A percentile compares a stretch with the other conserved stretches of the same genome.
phyloP scores from a whole-genome alignment of 2,329 filamentous ascomycete species.

The Diaporthe ilicicola region DNA sequence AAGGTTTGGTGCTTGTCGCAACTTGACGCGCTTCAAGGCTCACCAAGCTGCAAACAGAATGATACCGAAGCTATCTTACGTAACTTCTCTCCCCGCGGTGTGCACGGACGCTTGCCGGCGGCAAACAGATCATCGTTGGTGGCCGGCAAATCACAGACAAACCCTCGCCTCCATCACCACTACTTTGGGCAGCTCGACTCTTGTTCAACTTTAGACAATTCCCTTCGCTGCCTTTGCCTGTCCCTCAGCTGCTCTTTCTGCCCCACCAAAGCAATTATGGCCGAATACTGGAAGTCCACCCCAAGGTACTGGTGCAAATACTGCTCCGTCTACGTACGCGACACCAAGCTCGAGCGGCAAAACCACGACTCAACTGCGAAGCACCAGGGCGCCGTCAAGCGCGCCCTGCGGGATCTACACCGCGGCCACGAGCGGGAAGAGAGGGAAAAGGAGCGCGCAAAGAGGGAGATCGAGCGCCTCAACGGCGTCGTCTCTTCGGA shows the following conservation, averaged over 20 bases:
- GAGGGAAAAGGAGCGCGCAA: conserved; percentile 82
- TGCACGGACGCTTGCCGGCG: too few species aligned
- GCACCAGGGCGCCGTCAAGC: conserved; percentile 87
- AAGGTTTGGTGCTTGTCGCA: neutral
- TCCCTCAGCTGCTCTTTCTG: neutral
- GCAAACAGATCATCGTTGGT: neutral
- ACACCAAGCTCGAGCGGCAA: conserved; percentile 87
- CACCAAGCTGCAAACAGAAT: neutral
- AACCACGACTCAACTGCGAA: conserved; percentile 89
- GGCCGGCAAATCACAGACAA: neutral
- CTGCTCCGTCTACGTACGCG: conserved; percentile 88
- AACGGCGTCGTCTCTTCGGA: conserved; percentile 72
- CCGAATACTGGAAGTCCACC: conserved; percentile 99
- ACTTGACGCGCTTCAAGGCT: neutral
- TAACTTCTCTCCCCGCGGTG: neutral
- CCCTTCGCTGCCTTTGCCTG: neutral
- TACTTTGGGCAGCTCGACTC: neutral
- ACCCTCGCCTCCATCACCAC: neutral
- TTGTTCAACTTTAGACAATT: neutral
- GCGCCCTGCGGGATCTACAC: conserved; percentile 89
- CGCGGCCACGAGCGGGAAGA: conserved; percentile 82
- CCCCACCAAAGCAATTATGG: conserved; percentile 63
- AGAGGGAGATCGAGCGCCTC: conserved; percentile 84
- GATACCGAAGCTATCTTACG: neutral
- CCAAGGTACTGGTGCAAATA: conserved; percentile 99